These are phyloP conservation scores for Penicillium diatomitis DNA, from an alignment of 495 filamentous ascomycete genomes.

Conservation along the genomic window DNA sequence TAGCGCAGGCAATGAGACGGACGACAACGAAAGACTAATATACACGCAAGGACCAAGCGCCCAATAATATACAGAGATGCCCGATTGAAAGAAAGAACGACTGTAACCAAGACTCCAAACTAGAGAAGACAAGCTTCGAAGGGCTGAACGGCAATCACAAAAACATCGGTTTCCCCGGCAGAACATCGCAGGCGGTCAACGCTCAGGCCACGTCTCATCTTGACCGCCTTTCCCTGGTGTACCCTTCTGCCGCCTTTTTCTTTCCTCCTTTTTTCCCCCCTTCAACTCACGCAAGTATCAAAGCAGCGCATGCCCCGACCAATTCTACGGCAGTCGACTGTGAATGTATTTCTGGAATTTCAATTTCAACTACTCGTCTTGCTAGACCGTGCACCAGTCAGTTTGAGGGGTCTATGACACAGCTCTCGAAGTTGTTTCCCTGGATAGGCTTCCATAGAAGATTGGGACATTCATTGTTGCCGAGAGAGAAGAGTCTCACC, in stretches of 20 bases:
- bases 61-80: conserved; percentile 11
- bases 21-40: conserved; percentile 3
- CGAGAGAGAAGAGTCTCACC: not conserved
- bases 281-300: conserved; percentile 28
- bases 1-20: conserved; percentile 8
- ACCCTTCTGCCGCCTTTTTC: conserved; percentile 6
- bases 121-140: conserved; percentile 11
- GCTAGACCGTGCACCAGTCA: conserved; percentile 37
- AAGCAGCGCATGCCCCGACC: conserved; percentile 22
- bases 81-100: conserved; percentile 7
- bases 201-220: not conserved
- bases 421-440: conserved; percentile 7
- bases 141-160: no score
- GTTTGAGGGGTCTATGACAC: conserved; percentile 43
- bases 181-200: conserved; percentile 10
- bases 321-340: conserved; percentile 20
- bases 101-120: not conserved
- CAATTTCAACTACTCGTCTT: conserved; percentile 16
- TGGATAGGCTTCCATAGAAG: conserved; percentile 44
- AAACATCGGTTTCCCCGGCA: conserved; percentile 2
- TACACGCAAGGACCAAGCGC: conserved; percentile 1
- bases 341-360: conserved; percentile 9
- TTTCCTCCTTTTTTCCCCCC: conserved; percentile 7
- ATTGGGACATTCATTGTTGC: conserved; percentile 27
- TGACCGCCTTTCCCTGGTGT: not conserved